phyloP scores from a whole-genome alignment of 805 yeast genomes.

The Metschnikowia gelsemii region DNA sequence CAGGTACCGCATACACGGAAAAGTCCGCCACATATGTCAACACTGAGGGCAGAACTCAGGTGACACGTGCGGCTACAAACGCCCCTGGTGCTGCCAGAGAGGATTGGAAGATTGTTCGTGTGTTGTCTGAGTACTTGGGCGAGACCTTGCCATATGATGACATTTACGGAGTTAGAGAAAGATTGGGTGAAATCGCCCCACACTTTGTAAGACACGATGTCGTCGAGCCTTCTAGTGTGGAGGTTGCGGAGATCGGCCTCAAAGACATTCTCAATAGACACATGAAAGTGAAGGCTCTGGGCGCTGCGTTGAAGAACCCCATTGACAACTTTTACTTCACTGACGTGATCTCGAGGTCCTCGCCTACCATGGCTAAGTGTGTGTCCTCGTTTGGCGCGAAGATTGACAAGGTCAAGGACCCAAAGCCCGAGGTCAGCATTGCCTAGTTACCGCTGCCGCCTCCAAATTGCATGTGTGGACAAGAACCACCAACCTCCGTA shows the following conservation, averaged over 20 bases:
- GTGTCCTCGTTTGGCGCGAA: constrained; percentile 68
- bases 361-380: constrained; percentile 89
- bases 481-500: constrained; percentile 5
- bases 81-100: constrained; percentile 90
- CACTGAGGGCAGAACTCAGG: constrained; percentile 87
- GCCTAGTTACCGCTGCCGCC: constrained; percentile 8
- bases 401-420: constrained; percentile 58
- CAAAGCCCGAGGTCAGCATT: constrained; percentile 39
- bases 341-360: constrained; percentile 80
- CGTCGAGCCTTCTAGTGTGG: constrained; percentile 64
- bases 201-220: constrained; percentile 73
- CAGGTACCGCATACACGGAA: constrained; percentile 88
- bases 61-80: constrained; percentile 81
- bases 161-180: constrained; percentile 59
- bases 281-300: constrained; percentile 33
- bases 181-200: constrained; percentile 78
- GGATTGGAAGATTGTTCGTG: constrained; percentile 87
- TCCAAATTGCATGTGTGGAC: constrained; percentile 15
- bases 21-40: constrained; percentile 81
- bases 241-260: constrained; percentile 57
- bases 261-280: constrained; percentile 42
- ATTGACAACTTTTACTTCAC: constrained; percentile 85
- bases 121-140: constrained; percentile 74
- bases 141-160: constrained; percentile 76
- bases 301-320: constrained; percentile 61